Evolutionary conservation across 2,329 filamentous ascomycete species (phyloP).

Genomic region (Nigrospora sphaerica): DNA sequence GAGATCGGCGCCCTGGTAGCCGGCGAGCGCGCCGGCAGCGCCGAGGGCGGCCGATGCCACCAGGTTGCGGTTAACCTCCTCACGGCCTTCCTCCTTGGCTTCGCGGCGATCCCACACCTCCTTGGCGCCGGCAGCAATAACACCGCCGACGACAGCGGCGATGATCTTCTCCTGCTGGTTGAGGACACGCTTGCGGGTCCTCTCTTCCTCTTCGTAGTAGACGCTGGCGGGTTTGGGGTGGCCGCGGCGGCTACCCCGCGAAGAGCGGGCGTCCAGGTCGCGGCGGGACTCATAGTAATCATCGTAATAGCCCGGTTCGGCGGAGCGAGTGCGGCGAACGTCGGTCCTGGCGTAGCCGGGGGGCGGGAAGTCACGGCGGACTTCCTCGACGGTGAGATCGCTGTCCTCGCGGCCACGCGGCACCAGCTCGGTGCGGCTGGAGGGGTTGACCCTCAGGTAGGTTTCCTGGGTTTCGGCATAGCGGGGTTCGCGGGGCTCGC

Average conservation of each 20-base stretch:
- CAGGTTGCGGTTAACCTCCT: conserved; percentile 47
- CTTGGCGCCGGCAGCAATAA: conserved; percentile 58
- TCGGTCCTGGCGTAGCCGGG: conserved; percentile 47
- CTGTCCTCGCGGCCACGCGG: conserved; percentile 63
- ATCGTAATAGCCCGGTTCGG: conserved; percentile 53
- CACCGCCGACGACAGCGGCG: conserved; percentile 57
- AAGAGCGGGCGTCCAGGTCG: conserved; percentile 11
- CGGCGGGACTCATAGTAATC: conserved; percentile 46
- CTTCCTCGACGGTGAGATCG: conserved; percentile 70
- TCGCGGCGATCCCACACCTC: conserved; percentile 59
- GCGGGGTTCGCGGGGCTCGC: conserved; percentile 43
- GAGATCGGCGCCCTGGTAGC: conserved; percentile 55
- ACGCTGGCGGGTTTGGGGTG: conserved; percentile 36
- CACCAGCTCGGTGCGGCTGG: conserved; percentile 42
- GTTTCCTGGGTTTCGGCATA: conserved; percentile 46
- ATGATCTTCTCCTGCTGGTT: conserved; percentile 60
- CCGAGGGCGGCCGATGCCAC: conserved; percentile 54
- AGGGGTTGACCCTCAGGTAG: conserved; percentile 35
- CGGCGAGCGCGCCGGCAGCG: conserved; percentile 56
- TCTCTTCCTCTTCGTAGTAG: conserved; percentile 53
- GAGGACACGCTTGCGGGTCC: conserved; percentile 42
- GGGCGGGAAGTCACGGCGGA: conserved; percentile 77
- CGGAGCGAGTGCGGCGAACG: conserved; percentile 56
- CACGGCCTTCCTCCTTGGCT: conserved; percentile 39
- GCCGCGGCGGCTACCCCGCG: conserved; percentile 33